phyloP scores from a whole-genome alignment of 1,284 basidiomycete species.

The Malassezia caprae region DNA sequence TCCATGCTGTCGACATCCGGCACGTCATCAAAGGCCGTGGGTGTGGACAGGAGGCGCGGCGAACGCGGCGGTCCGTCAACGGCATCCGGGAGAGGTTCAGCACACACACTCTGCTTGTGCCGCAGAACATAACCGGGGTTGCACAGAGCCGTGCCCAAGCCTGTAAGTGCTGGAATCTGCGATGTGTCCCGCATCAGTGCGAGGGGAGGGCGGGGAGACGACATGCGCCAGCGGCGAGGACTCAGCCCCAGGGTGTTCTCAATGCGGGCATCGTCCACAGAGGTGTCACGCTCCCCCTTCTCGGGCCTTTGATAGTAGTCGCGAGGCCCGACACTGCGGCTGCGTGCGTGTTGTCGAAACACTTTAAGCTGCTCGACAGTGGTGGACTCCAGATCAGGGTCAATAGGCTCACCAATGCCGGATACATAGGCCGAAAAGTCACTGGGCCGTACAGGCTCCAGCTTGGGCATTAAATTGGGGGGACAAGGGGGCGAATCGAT shows the following conservation, averaged over 20 bases:
- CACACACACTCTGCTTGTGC: background rate
- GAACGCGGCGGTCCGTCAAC: constrained; percentile 5
- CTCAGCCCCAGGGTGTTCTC: constrained; percentile 2
- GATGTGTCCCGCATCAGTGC: constrained; percentile 7
- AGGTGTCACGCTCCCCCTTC: background rate
- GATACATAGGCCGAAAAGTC: constrained; percentile 36
- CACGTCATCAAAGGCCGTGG: background rate
- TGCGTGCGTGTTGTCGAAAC: constrained; percentile 31
- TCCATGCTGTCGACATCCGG: background rate
- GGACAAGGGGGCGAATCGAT: background rate
- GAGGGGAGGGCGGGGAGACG: constrained; percentile 8
- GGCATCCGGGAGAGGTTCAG: background rate
- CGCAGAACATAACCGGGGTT: constrained; percentile 13
- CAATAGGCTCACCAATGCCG: constrained; percentile 39
- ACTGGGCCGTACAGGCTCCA: background rate
- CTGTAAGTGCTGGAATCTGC: constrained; percentile 10
- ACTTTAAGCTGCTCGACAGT: constrained; percentile 44
- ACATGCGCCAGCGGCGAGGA: background rate
- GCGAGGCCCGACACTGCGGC: constrained; percentile 21
- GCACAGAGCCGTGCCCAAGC: constrained; percentile 12
- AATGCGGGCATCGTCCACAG: background rate
- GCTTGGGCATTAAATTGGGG: background rate
- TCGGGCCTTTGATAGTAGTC: background rate
- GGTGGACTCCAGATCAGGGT: constrained; percentile 39
- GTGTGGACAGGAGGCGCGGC: background rate